A percentile compares a stretch with the other conserved stretches of the same genome.
phyloP scores from a whole-genome alignment of 2,329 filamentous ascomycete species.

The Fusarium torulosum region DNA sequence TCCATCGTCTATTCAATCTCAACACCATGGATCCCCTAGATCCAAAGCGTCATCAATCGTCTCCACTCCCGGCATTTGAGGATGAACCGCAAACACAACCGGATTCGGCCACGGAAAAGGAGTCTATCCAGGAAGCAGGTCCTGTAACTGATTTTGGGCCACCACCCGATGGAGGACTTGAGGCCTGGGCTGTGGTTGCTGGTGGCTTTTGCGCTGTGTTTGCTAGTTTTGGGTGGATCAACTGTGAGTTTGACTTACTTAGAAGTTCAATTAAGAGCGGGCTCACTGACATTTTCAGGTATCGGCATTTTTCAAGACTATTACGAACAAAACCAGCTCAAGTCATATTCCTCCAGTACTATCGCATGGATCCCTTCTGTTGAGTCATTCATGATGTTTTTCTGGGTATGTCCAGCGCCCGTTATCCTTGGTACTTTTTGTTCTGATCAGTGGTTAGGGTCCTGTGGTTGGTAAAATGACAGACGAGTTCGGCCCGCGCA shows the following conservation, averaged over 20 bases:
- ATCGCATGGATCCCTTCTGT: constrained; percentile 20
- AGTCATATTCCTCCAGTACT: constrained; percentile 6
- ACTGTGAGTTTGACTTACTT: neutral
- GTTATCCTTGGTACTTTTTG: accelerated
- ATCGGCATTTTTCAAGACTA: constrained; percentile 27
- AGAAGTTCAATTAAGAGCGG: accelerated
- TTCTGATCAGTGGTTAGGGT: constrained; percentile 52
- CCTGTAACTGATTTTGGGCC: neutral
- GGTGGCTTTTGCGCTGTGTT: constrained; percentile 14
- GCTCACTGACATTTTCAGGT: neutral
- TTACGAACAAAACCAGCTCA: constrained; percentile 9
- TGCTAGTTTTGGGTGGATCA: constrained; percentile 26
- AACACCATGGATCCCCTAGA: neutral
- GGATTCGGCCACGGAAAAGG: neutral
- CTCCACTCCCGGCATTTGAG: neutral
- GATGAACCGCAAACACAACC: constrained; percentile 1
- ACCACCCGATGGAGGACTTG: constrained; percentile 7
- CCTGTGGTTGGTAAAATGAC: constrained; percentile 72
- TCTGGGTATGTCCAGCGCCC: neutral
- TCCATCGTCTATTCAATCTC: accelerated
- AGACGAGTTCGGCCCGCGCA: constrained; percentile 73
- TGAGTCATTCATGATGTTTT: constrained; percentile 25
- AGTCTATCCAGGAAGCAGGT: neutral
- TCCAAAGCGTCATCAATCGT: neutral
- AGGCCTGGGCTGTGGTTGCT: constrained; percentile 12